Evolutionary conservation across 2,329 filamentous ascomycete genomes (phyloP).

Genomic region (Phialemoniopsis sp.): DNA sequence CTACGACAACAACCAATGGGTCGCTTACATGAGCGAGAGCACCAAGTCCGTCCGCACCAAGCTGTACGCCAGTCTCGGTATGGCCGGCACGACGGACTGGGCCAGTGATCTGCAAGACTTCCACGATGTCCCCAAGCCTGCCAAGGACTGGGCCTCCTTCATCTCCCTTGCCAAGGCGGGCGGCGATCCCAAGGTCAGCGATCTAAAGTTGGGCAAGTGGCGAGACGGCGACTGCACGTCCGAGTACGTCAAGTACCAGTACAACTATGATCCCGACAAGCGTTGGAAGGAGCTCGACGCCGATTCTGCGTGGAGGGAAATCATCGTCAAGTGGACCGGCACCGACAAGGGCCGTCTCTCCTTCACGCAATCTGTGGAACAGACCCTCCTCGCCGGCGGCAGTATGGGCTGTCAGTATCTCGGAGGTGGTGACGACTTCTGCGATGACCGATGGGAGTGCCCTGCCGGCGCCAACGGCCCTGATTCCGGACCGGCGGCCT

Average conservation of each 20-base stretch:
- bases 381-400: too few relatives aligned
- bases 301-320: constrained; percentile 18
- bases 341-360: constrained; percentile 4
- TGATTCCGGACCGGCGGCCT: constrained; percentile 9
- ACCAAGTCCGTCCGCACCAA: constrained; percentile 8
- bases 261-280: constrained; percentile 5
- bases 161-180: neutral
- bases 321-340: constrained; percentile 13
- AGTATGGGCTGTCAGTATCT: too few relatives aligned
- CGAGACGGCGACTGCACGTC: constrained; percentile 13
- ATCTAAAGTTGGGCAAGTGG: constrained; percentile 15
- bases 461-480: neutral
- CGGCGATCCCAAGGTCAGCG: neutral
- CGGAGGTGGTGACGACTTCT: constrained; percentile 1
- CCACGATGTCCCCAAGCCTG: constrained; percentile 8
- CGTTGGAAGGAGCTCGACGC: constrained; percentile 18
- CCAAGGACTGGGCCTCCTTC: constrained; percentile 9
- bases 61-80: constrained; percentile 6
- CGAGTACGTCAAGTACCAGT: constrained; percentile 1
- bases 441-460: constrained; percentile 2
- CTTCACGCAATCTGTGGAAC: constrained; percentile 8
- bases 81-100: constrained; percentile 17
- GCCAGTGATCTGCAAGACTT: constrained; percentile 16
- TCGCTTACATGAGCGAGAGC: constrained; percentile 10
- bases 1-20: constrained; percentile 11